phyloP scores from a whole-genome alignment of 352 stramenopile genomes.

The Phytopythium helicoides region DNA sequence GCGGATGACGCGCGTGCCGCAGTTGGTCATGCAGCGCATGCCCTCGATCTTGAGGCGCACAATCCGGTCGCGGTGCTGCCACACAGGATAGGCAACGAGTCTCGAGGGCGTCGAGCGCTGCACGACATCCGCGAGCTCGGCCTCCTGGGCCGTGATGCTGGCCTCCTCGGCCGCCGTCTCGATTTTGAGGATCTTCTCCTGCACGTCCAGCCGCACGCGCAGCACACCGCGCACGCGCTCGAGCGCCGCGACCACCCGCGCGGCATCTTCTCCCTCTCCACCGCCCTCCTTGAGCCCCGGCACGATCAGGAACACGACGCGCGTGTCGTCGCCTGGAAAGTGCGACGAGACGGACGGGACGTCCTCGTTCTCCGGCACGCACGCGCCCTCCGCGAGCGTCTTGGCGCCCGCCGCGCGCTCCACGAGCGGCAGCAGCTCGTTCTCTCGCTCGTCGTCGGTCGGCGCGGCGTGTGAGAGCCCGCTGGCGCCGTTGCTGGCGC shows the following conservation, averaged over 20 bases:
- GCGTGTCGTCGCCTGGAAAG: conserved; percentile 45
- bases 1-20: conserved; percentile 71
- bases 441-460: neutral
- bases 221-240: conserved; percentile 27
- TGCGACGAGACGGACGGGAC: conserved; percentile 74
- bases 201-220: conserved; percentile 52
- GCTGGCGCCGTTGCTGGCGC: neutral
- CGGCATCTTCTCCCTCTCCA: too few relatives aligned
- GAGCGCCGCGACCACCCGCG: conserved; percentile 41
- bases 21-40: conserved; percentile 90
- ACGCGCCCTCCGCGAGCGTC: conserved; percentile 29
- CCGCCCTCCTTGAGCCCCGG: conserved; percentile 39
- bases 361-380: conserved; percentile 60
- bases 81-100: conserved; percentile 77
- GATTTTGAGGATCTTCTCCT: conserved; percentile 68
- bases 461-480: too few relatives aligned
- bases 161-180: conserved; percentile 41
- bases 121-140: conserved; percentile 57
- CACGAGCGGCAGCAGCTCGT: conserved; percentile 28
- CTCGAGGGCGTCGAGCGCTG: conserved; percentile 31
- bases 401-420: conserved; percentile 10
- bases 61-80: conserved; percentile 79
- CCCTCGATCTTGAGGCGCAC: conserved; percentile 72
- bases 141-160: conserved; percentile 23
- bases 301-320: conserved; percentile 73